Conservation (phyloP, 306 rosid genomes). For the Prunus dulcis region DNA sequence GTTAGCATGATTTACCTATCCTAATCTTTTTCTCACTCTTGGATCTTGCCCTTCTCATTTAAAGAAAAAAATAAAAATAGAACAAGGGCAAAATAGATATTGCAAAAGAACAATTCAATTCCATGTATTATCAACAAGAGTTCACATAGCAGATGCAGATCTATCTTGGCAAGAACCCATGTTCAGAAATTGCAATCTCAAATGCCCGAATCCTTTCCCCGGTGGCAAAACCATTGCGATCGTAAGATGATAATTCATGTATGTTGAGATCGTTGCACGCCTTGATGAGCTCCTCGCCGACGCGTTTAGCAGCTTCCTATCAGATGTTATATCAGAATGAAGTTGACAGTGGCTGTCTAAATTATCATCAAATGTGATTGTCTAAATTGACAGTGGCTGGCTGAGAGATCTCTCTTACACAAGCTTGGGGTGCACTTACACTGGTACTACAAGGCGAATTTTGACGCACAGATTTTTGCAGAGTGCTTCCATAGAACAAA, state of each 20-base stretch:
- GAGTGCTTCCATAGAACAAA: constrained; percentile 73
- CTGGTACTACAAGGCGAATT: constrained; percentile 43
- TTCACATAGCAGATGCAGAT: neutral
- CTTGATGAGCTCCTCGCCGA: constrained; percentile 72
- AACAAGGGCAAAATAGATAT: too few species aligned
- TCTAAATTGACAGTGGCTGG: neutral
- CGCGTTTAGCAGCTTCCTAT: constrained; percentile 79
- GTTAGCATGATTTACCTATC: neutral
- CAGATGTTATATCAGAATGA: constrained; percentile 1
- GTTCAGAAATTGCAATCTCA: constrained; percentile 57
- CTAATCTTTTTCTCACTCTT: neutral
- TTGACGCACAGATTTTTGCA: constrained; percentile 63
- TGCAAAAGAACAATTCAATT: neutral
- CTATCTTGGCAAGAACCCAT: constrained; percentile 71
- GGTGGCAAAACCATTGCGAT: constrained; percentile 63
- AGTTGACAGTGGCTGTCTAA: too few species aligned
- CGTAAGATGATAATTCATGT: constrained; percentile 69
- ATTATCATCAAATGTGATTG: neutral
- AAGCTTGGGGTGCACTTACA: constrained; percentile 41
- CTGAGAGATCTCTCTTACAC: neutral
- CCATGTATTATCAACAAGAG: neutral
- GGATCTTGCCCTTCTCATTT: neutral
- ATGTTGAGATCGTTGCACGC: constrained; percentile 61
- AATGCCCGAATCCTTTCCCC: constrained; percentile 71
- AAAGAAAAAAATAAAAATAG: neutral